Evolutionary conservation across 1,139 yeast genomes (phyloP).

Genomic region (Yamadazyma sp.): DNA sequence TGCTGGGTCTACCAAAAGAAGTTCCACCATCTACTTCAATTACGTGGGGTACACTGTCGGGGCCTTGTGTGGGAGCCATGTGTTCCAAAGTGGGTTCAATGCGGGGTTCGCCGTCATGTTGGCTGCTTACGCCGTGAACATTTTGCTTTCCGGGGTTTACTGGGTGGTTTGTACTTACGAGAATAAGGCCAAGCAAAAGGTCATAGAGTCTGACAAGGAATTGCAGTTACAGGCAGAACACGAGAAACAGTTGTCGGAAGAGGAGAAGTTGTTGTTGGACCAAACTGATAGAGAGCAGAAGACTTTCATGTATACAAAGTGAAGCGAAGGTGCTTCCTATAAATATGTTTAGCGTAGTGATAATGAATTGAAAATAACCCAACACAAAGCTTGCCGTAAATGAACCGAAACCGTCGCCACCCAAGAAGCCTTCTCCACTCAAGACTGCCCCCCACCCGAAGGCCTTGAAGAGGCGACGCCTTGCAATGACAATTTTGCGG

Average conservation of each 20-base stretch:
- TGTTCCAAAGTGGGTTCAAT: slow-evolving; percentile 23
- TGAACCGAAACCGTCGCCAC: no score
- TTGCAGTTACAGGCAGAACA: slow-evolving; percentile 10
- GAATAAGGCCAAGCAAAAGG: slow-evolving; percentile 20
- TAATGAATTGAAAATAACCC: background rate
- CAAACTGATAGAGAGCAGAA: slow-evolving; percentile 27
- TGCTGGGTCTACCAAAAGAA: slow-evolving; percentile 27
- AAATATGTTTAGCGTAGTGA: background rate
- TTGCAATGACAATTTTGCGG: background rate
- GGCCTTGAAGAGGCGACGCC: no score
- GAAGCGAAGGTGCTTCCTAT: no score
- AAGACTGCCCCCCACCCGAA: no score
- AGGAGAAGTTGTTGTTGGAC: slow-evolving; percentile 23
- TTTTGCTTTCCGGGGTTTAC: slow-evolving; percentile 23
- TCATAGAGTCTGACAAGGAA: slow-evolving; percentile 10
- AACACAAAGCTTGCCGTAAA: no score
- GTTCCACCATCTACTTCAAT: slow-evolving; percentile 19
- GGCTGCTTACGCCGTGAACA: slow-evolving; percentile 24
- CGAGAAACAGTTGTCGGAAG: slow-evolving; percentile 15
- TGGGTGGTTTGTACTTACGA: slow-evolving; percentile 25
- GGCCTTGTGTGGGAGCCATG: slow-evolving; percentile 31
- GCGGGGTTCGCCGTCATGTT: slow-evolving; percentile 25
- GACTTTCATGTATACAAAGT: slow-evolving; percentile 24
- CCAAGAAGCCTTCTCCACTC: no score
- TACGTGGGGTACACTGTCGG: slow-evolving; percentile 28